Conservation (phyloP, 768 basidiomycete genomes). For the Tricholoma sp. region DNA sequence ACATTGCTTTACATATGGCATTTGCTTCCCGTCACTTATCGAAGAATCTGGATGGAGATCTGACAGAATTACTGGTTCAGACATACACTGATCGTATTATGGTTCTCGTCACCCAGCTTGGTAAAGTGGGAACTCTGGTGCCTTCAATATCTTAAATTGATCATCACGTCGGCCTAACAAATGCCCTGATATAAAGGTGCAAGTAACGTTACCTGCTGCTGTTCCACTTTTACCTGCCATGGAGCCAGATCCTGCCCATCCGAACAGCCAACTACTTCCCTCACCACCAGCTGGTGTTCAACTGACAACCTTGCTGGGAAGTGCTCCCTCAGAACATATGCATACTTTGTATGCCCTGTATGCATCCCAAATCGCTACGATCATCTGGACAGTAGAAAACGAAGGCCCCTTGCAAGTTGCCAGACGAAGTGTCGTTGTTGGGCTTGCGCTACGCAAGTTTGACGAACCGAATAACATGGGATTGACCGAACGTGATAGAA, state of each 20-base stretch:
- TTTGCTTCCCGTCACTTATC: conserved; percentile 47
- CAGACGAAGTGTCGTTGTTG: conserved; percentile 65
- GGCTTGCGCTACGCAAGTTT: conserved; percentile 56
- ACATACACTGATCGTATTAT: conserved; percentile 74
- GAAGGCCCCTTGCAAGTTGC: conserved; percentile 34
- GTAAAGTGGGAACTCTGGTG: conserved; percentile 87
- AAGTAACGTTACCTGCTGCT: conserved; percentile 69
- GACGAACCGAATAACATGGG: conserved; percentile 21
- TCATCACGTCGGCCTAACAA: conserved; percentile 5
- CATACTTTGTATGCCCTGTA: conserved; percentile 77
- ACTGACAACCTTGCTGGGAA: conserved; percentile 74
- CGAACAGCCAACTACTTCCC: conserved; percentile 40
- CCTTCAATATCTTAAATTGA: conserved; percentile 12
- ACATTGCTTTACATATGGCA: neutral
- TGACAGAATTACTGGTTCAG: conserved; percentile 76
- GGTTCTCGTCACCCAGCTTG: conserved; percentile 85
- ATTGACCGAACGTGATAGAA: conserved; percentile 35
- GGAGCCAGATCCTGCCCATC: conserved; percentile 27
- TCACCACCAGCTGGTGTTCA: conserved; percentile 67
- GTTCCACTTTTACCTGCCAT: conserved; percentile 41
- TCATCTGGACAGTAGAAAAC: conserved; percentile 64
- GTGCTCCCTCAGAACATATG: conserved; percentile 60
- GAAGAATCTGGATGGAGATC: conserved; percentile 46
- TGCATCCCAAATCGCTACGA: conserved; percentile 79
- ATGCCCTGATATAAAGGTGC: conserved; percentile 48